Evolutionary conservation across 352 stramenopile species (phyloP).

Genomic region (Phytophthora pisi): DNA sequence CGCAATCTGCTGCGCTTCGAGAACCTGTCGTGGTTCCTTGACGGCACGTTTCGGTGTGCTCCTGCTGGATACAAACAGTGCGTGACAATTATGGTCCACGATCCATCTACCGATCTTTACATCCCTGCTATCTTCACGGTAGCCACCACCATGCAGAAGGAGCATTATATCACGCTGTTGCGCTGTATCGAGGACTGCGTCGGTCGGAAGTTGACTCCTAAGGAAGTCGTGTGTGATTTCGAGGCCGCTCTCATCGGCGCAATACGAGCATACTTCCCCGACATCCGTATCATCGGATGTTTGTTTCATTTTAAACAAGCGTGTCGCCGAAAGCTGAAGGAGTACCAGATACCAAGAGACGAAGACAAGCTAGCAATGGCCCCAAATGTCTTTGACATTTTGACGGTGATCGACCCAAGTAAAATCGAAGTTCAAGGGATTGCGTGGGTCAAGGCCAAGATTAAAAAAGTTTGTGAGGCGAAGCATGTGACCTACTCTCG

Average conservation of each 20-base stretch:
- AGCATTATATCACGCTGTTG: background rate
- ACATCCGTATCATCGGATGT: conserved; percentile 7
- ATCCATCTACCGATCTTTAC: background rate
- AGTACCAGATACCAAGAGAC: background rate
- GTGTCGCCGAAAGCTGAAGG: conserved; percentile 4
- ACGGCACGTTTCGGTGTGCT: conserved; percentile 5
- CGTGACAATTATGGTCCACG: conserved; percentile 4
- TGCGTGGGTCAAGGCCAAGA: conserved; percentile 7
- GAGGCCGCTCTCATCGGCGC: conserved; percentile 2
- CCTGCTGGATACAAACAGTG: conserved; percentile 9
- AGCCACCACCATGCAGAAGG: background rate
- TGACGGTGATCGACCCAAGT: conserved; percentile 3
- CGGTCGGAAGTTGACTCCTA: background rate
- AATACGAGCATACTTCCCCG: background rate
- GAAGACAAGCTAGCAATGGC: conserved; percentile 8
- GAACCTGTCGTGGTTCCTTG: conserved; percentile 6
- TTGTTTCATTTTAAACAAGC: conserved; percentile 11
- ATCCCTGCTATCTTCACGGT: conserved; percentile 1
- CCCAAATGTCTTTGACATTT: background rate
- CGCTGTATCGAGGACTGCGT: background rate
- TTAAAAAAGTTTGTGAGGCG: background rate
- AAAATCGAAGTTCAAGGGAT: conserved; percentile 10
- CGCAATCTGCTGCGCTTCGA: conserved; percentile 14
- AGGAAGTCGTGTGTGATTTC: conserved; percentile 8
- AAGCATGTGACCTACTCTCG: background rate